Evolutionary conservation across 1,139 yeast genomes (phyloP), one percentile per base, ranked within the genome.

Genomic region (Geotrichum carabidarum): DNA sequence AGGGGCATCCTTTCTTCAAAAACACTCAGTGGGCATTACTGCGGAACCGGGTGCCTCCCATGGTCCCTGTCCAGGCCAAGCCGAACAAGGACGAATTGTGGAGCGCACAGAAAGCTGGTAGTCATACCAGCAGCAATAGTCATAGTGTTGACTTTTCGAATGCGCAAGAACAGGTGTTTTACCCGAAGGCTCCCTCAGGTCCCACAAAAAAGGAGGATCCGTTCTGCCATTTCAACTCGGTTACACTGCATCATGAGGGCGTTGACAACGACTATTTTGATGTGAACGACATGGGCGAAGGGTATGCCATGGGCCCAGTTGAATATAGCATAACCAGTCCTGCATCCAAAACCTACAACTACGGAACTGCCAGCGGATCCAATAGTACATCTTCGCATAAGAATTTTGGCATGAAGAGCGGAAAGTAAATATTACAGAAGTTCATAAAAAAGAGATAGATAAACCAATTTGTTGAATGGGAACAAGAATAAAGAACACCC

Each of bases 11-110:
- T 0, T 94, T 90, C 64, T 93, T 93, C 76, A 91, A 90, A 67
- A 85, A 77, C 63, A 84, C 90, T 0, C 96, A 90, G 67, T 93
- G 99, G 99, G 98, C 99, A 0, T 74, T 93, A 59, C 74, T 93
- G 58, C 78, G 99, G 62, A 88, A 93, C 69, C 94, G 86, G 66
- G 84, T 85, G 57, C 98, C 99, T 1, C 99, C 99, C 11, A 85
- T 93, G 83, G 83, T 93, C 31, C 99, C 99, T 0, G 86, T 86
- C 0, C 78, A 90, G 55, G 83, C 91, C 14, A 82, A 83, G 58
- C 69, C 61, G 11, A 50, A 41, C 7, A 47, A 48, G 4, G 50
- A 49, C n/a, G 68, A 44, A 62, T 59, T 47, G 58, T 48, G 30
- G 18, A 34, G 27, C 27, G 27, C 27, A 22, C 27, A 22, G 27